A percentile compares a stretch with the other conserved stretches of the same genome.
These are phyloP conservation scores for Zymoseptoria passerinii DNA, from an alignment of 2,329 filamentous ascomycete genomes.

Conservation along the genomic window DNA sequence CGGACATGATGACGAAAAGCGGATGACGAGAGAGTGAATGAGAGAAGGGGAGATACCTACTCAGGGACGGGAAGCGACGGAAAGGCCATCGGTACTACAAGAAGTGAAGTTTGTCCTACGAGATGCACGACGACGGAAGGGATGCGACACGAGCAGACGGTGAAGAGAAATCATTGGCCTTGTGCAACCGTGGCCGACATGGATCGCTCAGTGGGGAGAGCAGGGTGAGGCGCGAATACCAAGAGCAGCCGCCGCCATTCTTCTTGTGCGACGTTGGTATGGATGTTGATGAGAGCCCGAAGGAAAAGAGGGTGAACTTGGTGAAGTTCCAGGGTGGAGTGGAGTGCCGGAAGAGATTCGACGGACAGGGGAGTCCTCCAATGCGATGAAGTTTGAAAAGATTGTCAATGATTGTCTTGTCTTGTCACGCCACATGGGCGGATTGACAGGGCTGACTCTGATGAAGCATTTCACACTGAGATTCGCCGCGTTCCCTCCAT, in stretches of 20 bases:
- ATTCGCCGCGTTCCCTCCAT: not conserved
- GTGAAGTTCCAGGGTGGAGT: not conserved
- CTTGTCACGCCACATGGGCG: too few species aligned
- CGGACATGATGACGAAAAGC: not conserved
- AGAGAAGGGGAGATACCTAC: not conserved
- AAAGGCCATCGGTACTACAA: not conserved
- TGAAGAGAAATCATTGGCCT: not conserved
- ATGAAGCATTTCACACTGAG: not conserved
- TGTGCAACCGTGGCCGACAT: not conserved
- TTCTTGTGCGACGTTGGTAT: not conserved
- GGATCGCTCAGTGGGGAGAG: not conserved
- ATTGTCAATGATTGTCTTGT: too few species aligned
- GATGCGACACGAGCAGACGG: not conserved
- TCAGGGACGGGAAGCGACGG: not conserved
- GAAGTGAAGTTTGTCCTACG: not conserved
- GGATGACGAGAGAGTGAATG: not conserved
- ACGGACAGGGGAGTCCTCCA: not conserved
- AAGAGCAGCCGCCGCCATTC: not conserved
- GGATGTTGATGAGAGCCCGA: not conserved
- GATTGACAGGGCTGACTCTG: not conserved
- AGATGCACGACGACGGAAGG: not conserved
- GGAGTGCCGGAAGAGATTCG: not conserved
- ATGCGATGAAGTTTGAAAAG: too few species aligned
- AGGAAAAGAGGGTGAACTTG: not conserved
- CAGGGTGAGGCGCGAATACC: not conserved